A percentile compares a stretch with the other conserved stretches of the same genome.
phyloP scores from a whole-genome alignment of 495 filamentous ascomycete species.

The Xylaria cubensis region DNA sequence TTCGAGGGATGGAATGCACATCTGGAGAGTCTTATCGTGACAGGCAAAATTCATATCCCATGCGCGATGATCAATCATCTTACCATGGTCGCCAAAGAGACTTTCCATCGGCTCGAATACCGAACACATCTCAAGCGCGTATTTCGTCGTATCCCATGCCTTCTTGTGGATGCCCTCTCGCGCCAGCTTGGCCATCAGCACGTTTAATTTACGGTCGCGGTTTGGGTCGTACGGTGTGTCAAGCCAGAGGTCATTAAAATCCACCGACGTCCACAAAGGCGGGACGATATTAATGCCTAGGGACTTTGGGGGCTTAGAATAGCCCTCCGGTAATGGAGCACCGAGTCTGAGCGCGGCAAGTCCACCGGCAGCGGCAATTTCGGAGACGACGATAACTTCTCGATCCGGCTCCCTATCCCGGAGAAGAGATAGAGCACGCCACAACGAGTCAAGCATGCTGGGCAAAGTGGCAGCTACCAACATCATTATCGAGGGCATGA shows the following conservation, averaged over 20 bases:
- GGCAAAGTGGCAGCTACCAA: constrained; percentile 30
- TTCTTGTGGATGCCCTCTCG: constrained; percentile 18
- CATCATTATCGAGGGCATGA: constrained; percentile 32
- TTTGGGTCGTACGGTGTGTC: constrained; percentile 29
- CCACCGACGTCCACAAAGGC: constrained; percentile 32
- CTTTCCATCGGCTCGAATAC: constrained; percentile 3
- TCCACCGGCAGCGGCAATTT: constrained; percentile 27
- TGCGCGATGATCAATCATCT: constrained; percentile 7
- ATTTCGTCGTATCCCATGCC: constrained; percentile 9
- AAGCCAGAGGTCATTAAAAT: constrained; percentile 34
- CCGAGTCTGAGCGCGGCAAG: constrained; percentile 33
- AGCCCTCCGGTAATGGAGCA: constrained; percentile 21
- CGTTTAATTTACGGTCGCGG: constrained; percentile 20
- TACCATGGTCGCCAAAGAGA: constrained; percentile 9
- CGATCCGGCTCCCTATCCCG: constrained; percentile 19
- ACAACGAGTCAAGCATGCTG: constrained; percentile 28
- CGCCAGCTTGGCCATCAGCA: constrained; percentile 25
- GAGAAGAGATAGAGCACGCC: constrained; percentile 26
- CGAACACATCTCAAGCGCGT: constrained; percentile 12
- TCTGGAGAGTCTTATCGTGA: constrained; percentile 43
- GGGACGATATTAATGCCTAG: constrained; percentile 38
- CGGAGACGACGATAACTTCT: constrained; percentile 37
- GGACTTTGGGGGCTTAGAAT: constrained; percentile 28
- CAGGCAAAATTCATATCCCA: constrained; percentile 15
- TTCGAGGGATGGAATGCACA: constrained; percentile 43